Evolutionary conservation across 2,329 filamentous ascomycete genomes (phyloP).

Genomic region (Lomentospora prolificans): DNA sequence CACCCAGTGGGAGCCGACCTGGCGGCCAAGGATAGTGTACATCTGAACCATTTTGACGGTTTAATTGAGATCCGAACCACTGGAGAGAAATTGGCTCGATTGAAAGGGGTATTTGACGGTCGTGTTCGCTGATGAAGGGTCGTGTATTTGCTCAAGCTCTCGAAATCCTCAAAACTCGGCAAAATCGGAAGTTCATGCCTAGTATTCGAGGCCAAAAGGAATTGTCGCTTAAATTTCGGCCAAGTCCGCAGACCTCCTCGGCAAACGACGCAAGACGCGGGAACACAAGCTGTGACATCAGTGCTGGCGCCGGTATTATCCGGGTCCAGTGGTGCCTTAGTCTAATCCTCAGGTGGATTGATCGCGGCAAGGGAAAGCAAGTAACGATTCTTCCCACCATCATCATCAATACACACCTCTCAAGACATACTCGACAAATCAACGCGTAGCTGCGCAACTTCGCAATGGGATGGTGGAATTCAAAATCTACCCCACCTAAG

Average conservation of each 20-base stretch:
- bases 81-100: not conserved
- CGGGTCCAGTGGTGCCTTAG: not conserved
- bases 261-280: too few relatives aligned
- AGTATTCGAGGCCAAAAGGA: not conserved
- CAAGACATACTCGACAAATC: too few relatives aligned
- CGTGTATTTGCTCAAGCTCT: slow-evolving; percentile 4
- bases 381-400: too few relatives aligned
- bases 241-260: too few relatives aligned
- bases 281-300: too few relatives aligned
- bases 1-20: slow-evolving; percentile 53
- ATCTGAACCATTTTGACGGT: slow-evolving; percentile 12
- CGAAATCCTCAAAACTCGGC: slow-evolving; percentile 2
- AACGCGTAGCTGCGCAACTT: too few relatives aligned
- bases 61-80: not conserved
- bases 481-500: not conserved
- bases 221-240: not conserved
- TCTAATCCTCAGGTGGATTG: not conserved
- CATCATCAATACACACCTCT: too few relatives aligned
- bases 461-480: slow-evolving; percentile 5
- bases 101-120: slow-evolving; percentile 2
- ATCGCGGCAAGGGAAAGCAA: not conserved
- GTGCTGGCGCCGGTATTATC: not conserved
- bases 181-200: not conserved
- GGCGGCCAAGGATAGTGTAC: slow-evolving; percentile 48
- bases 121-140: not conserved